Evolutionary conservation across 148 eudicot species (phyloP).

Genomic region (Rhododendron simsii): DNA sequence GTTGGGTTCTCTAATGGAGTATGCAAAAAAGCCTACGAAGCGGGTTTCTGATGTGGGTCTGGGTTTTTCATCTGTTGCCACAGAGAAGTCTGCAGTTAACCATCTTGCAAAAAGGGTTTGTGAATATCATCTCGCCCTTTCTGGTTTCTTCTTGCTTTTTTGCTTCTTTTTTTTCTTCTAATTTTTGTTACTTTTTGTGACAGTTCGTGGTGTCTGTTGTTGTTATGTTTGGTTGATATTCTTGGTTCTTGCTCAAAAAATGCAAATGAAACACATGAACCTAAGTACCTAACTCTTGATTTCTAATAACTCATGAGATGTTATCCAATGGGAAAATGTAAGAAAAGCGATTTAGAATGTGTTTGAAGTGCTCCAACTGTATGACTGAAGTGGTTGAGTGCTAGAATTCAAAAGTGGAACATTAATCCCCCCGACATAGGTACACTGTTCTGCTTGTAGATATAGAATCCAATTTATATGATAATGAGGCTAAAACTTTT

Average conservation of each 20-base stretch:
- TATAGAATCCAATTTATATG: not conserved
- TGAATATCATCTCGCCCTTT: not conserved
- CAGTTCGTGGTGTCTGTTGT: not conserved
- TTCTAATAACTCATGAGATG: not conserved
- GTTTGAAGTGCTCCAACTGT: not conserved
- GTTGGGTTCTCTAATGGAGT: constrained; percentile 9
- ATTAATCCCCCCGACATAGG: not conserved
- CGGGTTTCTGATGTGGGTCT: constrained; percentile 11
- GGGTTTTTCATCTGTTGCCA: constrained; percentile 13
- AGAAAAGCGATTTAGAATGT: not conserved
- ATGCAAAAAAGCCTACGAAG: constrained; percentile 2
- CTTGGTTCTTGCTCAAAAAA: not conserved
- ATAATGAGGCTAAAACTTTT: not conserved
- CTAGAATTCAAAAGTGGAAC: not conserved
- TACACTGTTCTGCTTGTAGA: not conserved
- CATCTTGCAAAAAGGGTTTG: constrained; percentile 18
- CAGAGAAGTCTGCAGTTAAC: constrained; percentile 1
- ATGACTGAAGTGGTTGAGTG: not conserved
- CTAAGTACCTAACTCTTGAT: not conserved
- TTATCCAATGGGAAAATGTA: not conserved
- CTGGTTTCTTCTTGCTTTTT: not conserved
- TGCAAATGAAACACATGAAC: not conserved
- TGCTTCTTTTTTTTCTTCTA: not conserved
- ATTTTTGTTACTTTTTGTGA: not conserved
- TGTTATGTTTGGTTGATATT: not conserved